Percentiles rank a stretch among this genome's conserved stretches.
These are phyloP conservation scores for Brassica carinata DNA, from an alignment of 345 rosid genomes.

Conservation along the genomic window DNA sequence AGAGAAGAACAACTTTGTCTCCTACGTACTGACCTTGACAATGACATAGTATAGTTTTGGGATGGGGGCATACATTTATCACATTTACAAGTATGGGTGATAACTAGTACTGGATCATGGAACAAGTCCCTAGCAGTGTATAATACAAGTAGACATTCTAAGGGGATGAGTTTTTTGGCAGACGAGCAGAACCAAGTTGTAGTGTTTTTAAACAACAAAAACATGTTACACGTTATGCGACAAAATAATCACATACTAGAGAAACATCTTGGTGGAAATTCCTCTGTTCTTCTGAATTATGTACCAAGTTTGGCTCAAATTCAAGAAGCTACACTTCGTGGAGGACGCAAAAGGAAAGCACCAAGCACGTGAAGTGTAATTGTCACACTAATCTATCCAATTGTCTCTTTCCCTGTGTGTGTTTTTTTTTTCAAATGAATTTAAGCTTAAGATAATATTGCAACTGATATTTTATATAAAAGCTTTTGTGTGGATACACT, in stretches of 20 bases:
- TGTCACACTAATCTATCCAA: neutral
- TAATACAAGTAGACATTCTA: neutral
- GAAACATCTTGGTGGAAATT: neutral
- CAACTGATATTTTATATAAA: no score
- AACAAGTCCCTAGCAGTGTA: neutral
- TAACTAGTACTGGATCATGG: neutral
- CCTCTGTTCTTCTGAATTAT: neutral
- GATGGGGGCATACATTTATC: neutral
- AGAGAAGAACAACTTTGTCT: neutral
- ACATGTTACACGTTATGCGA: neutral
- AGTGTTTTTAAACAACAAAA: neutral
- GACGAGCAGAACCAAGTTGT: conserved; percentile 3
- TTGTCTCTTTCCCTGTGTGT: neutral
- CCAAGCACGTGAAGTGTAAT: neutral
- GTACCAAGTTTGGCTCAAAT: neutral
- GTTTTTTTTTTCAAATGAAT: neutral
- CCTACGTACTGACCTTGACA: neutral
- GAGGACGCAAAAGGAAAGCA: conserved; percentile 1
- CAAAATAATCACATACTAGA: neutral
- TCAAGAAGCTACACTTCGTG: neutral
- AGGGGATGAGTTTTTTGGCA: neutral
- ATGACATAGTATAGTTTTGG: no score
- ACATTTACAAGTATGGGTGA: neutral
- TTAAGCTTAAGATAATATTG: neutral
- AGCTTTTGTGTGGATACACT: no score